Conservation (phyloP, 2,329 filamentous ascomycete species). For the Trichoderma sp. region DNA sequence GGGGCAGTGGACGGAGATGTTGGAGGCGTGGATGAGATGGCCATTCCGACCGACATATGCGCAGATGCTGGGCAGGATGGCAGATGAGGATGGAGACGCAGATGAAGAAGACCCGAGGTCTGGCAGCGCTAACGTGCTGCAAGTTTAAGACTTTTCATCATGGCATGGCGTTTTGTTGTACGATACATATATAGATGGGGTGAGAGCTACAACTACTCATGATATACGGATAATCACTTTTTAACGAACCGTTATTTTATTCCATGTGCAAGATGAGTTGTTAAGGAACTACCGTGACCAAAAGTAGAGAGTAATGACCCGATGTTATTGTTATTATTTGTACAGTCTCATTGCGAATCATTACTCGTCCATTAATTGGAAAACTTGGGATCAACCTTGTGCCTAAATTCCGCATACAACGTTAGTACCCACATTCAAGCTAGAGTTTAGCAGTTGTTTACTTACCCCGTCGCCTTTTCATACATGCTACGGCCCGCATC, state of each 20-base stretch:
- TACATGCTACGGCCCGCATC: conserved; percentile 35
- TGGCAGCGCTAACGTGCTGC: conserved; percentile 21
- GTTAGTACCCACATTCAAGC: not conserved
- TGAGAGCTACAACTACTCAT: not conserved
- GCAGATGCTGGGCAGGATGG: conserved; percentile 45
- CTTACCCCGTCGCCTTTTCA: conserved; percentile 39
- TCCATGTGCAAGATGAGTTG: not conserved
- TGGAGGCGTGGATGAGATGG: conserved; percentile 62
- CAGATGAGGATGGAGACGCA: conserved; percentile 30
- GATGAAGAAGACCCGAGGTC: conserved; percentile 30
- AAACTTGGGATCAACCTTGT: conserved; percentile 6
- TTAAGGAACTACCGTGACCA: fast-evolving
- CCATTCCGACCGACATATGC: conserved; percentile 55
- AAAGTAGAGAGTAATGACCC: not conserved
- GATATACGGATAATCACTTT: not conserved
- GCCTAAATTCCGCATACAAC: not conserved
- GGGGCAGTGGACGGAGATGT: conserved; percentile 55
- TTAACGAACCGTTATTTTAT: not conserved
- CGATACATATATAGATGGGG: not conserved
- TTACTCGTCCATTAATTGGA: conserved; percentile 4
- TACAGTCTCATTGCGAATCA: not conserved
- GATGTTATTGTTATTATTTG: not conserved
- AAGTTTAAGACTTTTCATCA: not conserved
- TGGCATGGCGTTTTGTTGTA: not conserved
- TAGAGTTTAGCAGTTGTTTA: not conserved